Conservation (phyloP, 768 basidiomycete genomes). For the Suillus plorans region DNA sequence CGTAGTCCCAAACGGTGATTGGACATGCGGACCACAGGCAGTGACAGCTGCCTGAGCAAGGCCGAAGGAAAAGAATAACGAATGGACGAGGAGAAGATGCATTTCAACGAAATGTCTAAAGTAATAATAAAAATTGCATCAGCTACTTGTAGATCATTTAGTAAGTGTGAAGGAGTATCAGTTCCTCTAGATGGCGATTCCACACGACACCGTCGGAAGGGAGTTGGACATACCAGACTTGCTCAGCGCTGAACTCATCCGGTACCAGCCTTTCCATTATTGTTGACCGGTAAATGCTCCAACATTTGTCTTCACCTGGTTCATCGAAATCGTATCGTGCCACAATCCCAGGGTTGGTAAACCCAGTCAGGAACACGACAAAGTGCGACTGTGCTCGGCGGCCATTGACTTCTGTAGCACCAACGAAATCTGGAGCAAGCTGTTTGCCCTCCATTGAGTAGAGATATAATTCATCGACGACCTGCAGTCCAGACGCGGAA, state of each 20-base stretch:
- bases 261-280: constrained; percentile 58
- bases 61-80: constrained; percentile 17
- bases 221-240: constrained; percentile 64
- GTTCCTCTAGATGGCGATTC: constrained; percentile 13
- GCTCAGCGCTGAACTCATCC: constrained; percentile 68
- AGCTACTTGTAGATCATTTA: not conserved
- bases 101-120: constrained; percentile 11
- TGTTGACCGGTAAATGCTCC: constrained; percentile 59
- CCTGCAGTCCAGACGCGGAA: no score
- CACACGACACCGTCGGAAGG: not conserved
- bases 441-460: no score
- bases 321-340: constrained; percentile 58
- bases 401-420: no score
- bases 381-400: no score
- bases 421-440: no score
- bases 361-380: constrained; percentile 65
- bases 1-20: constrained; percentile 24
- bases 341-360: constrained; percentile 70
- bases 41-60: constrained; percentile 17
- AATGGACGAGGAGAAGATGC: constrained; percentile 25
- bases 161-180: constrained; percentile 4
- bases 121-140: not conserved
- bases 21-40: constrained; percentile 23
- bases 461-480: no score
- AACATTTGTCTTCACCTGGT: constrained; percentile 44